Percentiles rank a stretch among this genome's conserved stretches.
Evolutionary conservation across 1,284 basidiomycete genomes (phyloP).

Genomic region (Wolfiporia cocos): DNA sequence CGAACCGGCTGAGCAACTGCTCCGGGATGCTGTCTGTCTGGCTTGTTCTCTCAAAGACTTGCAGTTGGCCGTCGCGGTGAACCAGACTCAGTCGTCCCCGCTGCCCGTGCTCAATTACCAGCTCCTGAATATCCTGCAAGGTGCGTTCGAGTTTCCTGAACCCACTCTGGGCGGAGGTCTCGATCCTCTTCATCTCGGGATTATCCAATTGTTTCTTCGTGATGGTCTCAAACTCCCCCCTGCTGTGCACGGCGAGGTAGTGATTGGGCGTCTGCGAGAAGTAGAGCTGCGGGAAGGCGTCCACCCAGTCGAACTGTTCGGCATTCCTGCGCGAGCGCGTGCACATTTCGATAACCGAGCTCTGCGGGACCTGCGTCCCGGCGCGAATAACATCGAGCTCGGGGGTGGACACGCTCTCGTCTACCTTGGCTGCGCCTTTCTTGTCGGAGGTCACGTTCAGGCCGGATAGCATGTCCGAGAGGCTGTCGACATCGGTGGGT

Average conservation of each 20-base stretch:
- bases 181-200: slow-evolving; percentile 25
- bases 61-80: slow-evolving; percentile 31
- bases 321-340: slow-evolving; percentile 32
- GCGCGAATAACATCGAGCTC: slow-evolving; percentile 32
- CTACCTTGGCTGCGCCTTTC: too few relatives aligned
- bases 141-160: slow-evolving; percentile 35
- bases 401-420: background rate
- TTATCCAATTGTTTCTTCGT: slow-evolving; percentile 33
- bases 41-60: slow-evolving; percentile 34
- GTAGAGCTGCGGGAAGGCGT: slow-evolving; percentile 44
- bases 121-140: slow-evolving; percentile 34
- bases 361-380: slow-evolving; percentile 33
- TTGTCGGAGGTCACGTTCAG: slow-evolving; percentile 18
- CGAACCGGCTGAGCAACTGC: slow-evolving; percentile 30
- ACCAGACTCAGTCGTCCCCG: slow-evolving; percentile 40
- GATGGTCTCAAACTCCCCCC: slow-evolving; percentile 38
- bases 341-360: slow-evolving; percentile 41
- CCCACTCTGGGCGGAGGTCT: slow-evolving; percentile 24
- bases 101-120: slow-evolving; percentile 38
- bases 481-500: slow-evolving; percentile 26
- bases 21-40: slow-evolving; percentile 35
- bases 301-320: slow-evolving; percentile 34
- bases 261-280: slow-evolving; percentile 50
- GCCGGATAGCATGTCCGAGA: slow-evolving; percentile 20
- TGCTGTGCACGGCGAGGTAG: slow-evolving; percentile 42